These are phyloP conservation scores for Penicillium longicatenatum DNA, from an alignment of 495 filamentous ascomycete species.

Conservation along the genomic window DNA sequence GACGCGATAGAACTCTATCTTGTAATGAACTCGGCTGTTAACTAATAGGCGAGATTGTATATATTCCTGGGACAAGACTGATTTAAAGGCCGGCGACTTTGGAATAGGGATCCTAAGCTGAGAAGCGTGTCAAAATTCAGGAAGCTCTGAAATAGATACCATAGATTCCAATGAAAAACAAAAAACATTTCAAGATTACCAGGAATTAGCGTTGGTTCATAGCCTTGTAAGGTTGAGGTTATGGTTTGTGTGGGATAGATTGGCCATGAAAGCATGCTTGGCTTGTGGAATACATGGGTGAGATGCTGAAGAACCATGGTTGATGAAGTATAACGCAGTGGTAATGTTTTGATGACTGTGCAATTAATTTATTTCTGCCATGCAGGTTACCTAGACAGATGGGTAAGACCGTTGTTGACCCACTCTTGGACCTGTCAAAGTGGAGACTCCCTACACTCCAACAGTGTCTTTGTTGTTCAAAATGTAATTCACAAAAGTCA, in stretches of 20 bases:
- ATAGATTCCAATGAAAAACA: too few species aligned
- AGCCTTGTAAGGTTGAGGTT: background rate
- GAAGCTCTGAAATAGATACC: too few species aligned
- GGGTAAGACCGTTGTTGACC: background rate
- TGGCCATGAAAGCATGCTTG: background rate
- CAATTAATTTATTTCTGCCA: background rate
- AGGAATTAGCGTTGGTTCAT: background rate
- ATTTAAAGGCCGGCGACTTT: slow-evolving; percentile 2
- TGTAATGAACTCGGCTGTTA: too few species aligned
- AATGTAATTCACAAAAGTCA: too few species aligned
- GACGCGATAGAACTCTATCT: slow-evolving; percentile 23
- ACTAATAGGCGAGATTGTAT: background rate
- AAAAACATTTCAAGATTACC: too few species aligned
- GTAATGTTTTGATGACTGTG: background rate
- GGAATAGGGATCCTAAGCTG: background rate
- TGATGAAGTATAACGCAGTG: background rate
- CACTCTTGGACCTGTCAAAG: background rate
- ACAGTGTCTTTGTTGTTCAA: too few species aligned
- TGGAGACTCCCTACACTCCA: too few species aligned
- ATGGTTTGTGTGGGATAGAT: background rate
- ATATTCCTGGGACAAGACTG: background rate
- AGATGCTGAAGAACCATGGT: background rate
- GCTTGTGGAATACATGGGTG: background rate
- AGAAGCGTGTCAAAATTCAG: background rate
- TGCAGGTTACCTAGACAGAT: too few species aligned